Base-by-base conservation (phyloP, 495 filamentous ascomycete species). In the Annulohypoxylon maeteangense region DNA sequence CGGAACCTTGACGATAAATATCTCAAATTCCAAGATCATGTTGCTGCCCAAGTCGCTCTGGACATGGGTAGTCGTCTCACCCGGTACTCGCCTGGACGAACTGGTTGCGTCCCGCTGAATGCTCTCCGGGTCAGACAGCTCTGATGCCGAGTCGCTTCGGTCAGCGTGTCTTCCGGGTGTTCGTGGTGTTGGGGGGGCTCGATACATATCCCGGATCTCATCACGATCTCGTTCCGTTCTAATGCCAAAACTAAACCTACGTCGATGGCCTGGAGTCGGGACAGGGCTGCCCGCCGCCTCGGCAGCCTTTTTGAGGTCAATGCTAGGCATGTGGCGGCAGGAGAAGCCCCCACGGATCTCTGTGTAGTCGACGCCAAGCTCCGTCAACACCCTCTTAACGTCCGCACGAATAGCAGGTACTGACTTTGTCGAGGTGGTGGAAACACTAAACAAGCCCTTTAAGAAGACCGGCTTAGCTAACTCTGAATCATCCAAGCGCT, bases 401-500 rank as follows among this genome's bases (percentile, higher is more conserved):
- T 99, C 95, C 14, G 87, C 84, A 42, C 95, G 89, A 67, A 99
- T 99, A 67, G 91, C 86, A 3, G 88, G 77, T 20, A 98, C 85
- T 1, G 96, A 93, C 70, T 94, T 95, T 74, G 91, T 96, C 70
- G 94, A 97, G 2, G 95, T 99, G 0, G 95, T 99, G 4, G 92
- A 94, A 34, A 98, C 95, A 76, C 94, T 98, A 83, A 99, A 99
- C 23, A 99, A 88, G 22, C 95, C 95, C 78, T 99, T 99, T 25
- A 99, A 88, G 76, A 91, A 99, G 25, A 98, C 95, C 1, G 96
- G 96, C 75, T 97, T 98, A 44, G 90, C 88, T 40, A 89, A 82
- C 68, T 91, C 85, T 2, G 83, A 80, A 72, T 92, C 80, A 31
- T 81, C 81, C 10, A 87, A 70, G 22, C 84, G 76, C 32, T 87